Evolutionary conservation across 2,329 filamentous ascomycete genomes (phyloP).

Genomic region (Nothophoma quercina): DNA sequence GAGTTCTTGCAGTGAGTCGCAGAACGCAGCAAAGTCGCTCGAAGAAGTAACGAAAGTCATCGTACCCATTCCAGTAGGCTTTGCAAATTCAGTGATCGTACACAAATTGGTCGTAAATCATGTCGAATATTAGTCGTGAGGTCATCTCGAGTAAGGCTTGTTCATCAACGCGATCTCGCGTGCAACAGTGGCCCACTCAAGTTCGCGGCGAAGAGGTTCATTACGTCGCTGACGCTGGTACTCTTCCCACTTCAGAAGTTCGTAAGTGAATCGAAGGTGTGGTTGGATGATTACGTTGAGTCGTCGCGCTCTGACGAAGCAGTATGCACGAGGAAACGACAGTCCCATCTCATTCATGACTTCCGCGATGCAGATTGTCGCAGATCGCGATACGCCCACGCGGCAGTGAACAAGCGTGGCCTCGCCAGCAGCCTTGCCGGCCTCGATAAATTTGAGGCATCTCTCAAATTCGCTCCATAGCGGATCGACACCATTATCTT

Average conservation of each 20-base stretch:
- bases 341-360: conserved; percentile 85
- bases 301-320: conserved; percentile 89
- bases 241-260: conserved; percentile 96
- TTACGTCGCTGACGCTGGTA: conserved; percentile 66
- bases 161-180: conserved; percentile 97
- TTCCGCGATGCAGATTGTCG: conserved; percentile 98
- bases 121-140: conserved; percentile 19
- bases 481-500: conserved; percentile 96
- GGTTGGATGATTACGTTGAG: conserved; percentile 99
- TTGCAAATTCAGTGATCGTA: conserved; percentile 28
- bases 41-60: conserved; percentile 6
- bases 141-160: conserved; percentile 81
- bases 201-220: conserved; percentile 70
- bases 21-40: conserved; percentile 17
- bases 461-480: conserved; percentile 83
- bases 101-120: conserved; percentile 33
- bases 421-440: conserved; percentile 76
- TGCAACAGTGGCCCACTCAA: conserved; percentile 90
- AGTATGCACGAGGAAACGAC: conserved; percentile 92
- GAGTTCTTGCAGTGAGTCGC: not conserved
- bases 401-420: conserved; percentile 96
- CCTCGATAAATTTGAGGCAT: conserved; percentile 90
- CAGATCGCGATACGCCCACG: conserved; percentile 92
- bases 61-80: conserved; percentile 16
- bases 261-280: conserved; percentile 89